phyloP scores from a whole-genome alignment of 345 rosid genomes.

The Diplotaxis tenuifolia region DNA sequence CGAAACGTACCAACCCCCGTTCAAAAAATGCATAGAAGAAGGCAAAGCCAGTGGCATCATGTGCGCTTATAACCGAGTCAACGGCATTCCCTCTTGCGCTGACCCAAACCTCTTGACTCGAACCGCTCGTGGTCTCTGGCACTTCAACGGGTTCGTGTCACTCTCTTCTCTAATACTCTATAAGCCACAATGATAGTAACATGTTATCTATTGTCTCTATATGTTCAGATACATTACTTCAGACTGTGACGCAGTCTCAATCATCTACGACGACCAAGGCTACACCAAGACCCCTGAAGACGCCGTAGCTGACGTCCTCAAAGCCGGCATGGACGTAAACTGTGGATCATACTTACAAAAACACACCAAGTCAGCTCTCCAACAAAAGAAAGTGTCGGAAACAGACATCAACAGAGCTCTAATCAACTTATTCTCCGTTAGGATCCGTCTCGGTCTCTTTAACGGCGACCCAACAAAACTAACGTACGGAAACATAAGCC shows the following conservation, averaged over 20 bases:
- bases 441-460: slow-evolving; percentile 90
- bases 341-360: slow-evolving; percentile 71
- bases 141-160: slow-evolving; percentile 57
- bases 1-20: slow-evolving; percentile 87
- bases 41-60: slow-evolving; percentile 75
- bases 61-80: slow-evolving; percentile 85
- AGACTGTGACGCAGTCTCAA: slow-evolving; percentile 83
- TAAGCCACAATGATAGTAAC: background rate
- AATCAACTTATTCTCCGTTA: slow-evolving; percentile 65
- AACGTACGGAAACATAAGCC: slow-evolving; percentile 64
- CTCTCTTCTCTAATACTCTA: background rate
- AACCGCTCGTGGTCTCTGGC: slow-evolving; percentile 66
- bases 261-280: slow-evolving; percentile 59
- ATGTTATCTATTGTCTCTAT: background rate
- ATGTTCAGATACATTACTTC: slow-evolving; percentile 68
- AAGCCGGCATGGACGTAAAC: slow-evolving; percentile 91
- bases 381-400: slow-evolving; percentile 59
- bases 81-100: slow-evolving; percentile 78
- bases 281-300: slow-evolving; percentile 79
- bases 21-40: slow-evolving; percentile 63
- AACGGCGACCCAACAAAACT: slow-evolving; percentile 58
- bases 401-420: slow-evolving; percentile 67
- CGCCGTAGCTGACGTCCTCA: slow-evolving; percentile 74
- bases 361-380: slow-evolving; percentile 64
- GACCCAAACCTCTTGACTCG: slow-evolving; percentile 57